These are phyloP conservation scores for Colletotrichum trifolii DNA, from an alignment of 2,329 filamentous ascomycete genomes.

Conservation along the genomic window DNA sequence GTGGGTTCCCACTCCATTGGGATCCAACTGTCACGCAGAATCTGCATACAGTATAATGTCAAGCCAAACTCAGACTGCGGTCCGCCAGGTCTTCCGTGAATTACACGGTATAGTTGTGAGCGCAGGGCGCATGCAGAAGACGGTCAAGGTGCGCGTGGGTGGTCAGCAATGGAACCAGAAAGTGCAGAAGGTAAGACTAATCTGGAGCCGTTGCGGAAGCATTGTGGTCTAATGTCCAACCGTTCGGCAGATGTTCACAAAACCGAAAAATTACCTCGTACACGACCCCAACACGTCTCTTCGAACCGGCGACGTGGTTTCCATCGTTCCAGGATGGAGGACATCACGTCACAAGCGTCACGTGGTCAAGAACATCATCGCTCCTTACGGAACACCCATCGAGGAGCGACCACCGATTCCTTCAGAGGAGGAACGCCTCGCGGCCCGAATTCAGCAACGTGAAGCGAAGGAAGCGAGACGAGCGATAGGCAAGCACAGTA, in stretches of 20 bases:
- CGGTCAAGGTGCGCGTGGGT: slow-evolving; percentile 81
- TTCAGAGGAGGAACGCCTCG: slow-evolving; percentile 70
- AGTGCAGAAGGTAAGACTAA: slow-evolving; percentile 33
- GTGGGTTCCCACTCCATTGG: too few relatives aligned
- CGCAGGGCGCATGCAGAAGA: slow-evolving; percentile 81
- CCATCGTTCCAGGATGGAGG: slow-evolving; percentile 74
- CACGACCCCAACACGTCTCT: slow-evolving; percentile 83
- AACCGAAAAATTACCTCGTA: slow-evolving; percentile 74
- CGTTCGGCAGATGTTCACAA: slow-evolving; percentile 70
- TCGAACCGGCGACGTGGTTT: slow-evolving; percentile 78
- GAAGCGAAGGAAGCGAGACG: slow-evolving; percentile 67
- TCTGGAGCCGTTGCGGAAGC: not conserved
- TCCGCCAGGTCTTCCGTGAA: slow-evolving; percentile 60
- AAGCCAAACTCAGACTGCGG: slow-evolving; percentile 46
- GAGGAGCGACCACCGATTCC: slow-evolving; percentile 74
- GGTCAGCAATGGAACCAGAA: slow-evolving; percentile 74
- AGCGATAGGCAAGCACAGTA: slow-evolving; percentile 46
- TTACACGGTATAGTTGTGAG: slow-evolving; percentile 79
- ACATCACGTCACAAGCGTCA: slow-evolving; percentile 76
- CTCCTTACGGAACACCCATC: slow-evolving; percentile 72
- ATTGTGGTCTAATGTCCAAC: not conserved
- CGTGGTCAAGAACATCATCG: slow-evolving; percentile 79
- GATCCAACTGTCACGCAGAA: too few relatives aligned
- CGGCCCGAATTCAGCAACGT: slow-evolving; percentile 64
- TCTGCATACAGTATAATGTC: slow-evolving; percentile 46